Conservation (phyloP, 73 alveolate genomes). For the Durusdinium trenchii region DNA sequence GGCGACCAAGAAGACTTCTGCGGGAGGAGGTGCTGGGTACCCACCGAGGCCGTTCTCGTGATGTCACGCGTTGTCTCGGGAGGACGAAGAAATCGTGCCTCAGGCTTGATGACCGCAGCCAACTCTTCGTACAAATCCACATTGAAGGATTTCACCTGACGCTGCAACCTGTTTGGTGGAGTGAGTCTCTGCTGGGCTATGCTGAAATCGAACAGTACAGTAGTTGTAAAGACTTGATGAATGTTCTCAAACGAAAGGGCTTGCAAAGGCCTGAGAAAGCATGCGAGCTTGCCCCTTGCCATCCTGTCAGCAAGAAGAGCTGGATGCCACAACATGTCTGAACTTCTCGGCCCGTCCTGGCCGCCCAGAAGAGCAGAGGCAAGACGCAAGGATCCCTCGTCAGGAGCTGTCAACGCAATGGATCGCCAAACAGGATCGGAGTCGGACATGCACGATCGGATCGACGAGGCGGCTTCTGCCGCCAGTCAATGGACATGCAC, state of each 20-base stretch:
- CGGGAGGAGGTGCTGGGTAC: too few relatives aligned
- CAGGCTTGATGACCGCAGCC: background rate
- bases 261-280: conserved; percentile 93
- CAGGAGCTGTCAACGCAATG: background rate
- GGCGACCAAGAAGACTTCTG: too few relatives aligned
- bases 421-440: background rate
- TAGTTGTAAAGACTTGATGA: too few relatives aligned
- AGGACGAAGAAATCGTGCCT: too few relatives aligned
- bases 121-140: background rate
- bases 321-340: background rate
- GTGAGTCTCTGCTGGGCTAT: too few relatives aligned
- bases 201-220: too few relatives aligned
- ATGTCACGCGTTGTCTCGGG: too few relatives aligned
- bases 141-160: conserved; percentile 36
- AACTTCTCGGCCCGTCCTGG: conserved; percentile 3
- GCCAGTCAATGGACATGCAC: background rate
- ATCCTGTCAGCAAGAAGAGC: conserved; percentile 2
- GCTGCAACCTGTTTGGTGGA: too few relatives aligned
- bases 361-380: conserved; percentile 84
- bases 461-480: background rate
- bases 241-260: too few relatives aligned
- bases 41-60: too few relatives aligned
- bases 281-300: conserved; percentile 65
- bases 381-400: conserved; percentile 69
- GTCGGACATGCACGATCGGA: background rate